Evolutionary conservation across 73 alveolate species (phyloP), one percentile per base, ranked within the genome.

Genomic region (Tetrahymena elliotti): DNA sequence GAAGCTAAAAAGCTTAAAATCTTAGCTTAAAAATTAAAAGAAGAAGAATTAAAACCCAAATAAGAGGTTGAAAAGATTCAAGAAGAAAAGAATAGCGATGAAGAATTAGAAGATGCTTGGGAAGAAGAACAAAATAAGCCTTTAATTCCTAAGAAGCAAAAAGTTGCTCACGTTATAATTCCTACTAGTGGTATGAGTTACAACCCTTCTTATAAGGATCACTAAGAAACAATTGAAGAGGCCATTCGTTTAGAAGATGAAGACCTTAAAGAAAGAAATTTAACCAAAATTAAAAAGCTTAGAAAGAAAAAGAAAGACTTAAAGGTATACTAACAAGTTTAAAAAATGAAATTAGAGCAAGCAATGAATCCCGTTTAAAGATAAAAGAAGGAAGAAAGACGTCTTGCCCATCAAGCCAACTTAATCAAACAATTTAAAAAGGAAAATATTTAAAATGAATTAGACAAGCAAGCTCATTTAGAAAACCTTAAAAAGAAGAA

Each of bases 401-500:
- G 88, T 68, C 88, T 68, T 68, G 88, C 88, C 88, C 88, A 68
- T 68, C 88, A 68, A 68, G 88, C 88, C 10, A 68, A 68, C 88
- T 68, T 24, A 68, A 68, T 68, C 88, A 68, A 24, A 10, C 36
- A 68, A 68, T 68, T 27, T 68, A 68, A 68, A 68, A 68, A 68
- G 38, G 88, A 68, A 27, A n/a, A 22, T 2, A 68, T 1, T n/a
- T n/a, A 68, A 16, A 31, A 31, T 0, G 88, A 68, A n/a, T n/a
- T 3, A 68, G 36, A 16, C 1, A 16, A 68, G 11, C 4, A 27
- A 27, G 16, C 34, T n/a, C 34, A 68, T 9, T 6, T 68, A 27
- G 88, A 68, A 68, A 68, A 31, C 33, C 34, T 68, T 68, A 68
- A 68, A 68, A 31, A n/a, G 34, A 68, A 68, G 88, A 27, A 68